Conservation (phyloP, 2,329 filamentous ascomycete species). For the Nectriaceae sp. region DNA sequence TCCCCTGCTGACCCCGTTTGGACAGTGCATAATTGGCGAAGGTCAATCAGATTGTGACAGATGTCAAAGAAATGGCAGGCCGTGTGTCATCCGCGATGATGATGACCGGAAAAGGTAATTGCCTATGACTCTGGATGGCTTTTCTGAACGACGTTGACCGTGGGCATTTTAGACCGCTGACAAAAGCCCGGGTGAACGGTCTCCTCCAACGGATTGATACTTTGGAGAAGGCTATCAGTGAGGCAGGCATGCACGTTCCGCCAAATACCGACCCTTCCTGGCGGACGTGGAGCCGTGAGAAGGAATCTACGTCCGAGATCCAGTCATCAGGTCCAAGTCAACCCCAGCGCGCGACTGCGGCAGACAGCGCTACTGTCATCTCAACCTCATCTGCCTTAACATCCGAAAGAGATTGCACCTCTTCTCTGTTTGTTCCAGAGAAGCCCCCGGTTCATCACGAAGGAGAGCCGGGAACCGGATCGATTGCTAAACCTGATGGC, state of each 20-base stretch:
- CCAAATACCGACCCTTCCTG: neutral
- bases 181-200: neutral
- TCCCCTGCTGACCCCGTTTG: neutral
- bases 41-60: neutral
- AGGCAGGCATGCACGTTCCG: neutral
- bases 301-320: neutral
- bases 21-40: neutral
- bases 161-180: neutral
- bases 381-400: neutral
- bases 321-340: neutral
- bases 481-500: neutral
- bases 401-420: neutral
- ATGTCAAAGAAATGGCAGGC: neutral
- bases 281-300: neutral
- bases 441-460: neutral
- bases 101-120: neutral
- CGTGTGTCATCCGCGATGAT: neutral
- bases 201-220: neutral
- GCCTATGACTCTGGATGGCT: too few species aligned
- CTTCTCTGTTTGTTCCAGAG: neutral
- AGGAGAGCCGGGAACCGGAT: neutral
- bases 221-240: neutral
- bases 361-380: neutral
- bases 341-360: too few species aligned
- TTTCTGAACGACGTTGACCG: too few species aligned